Percentiles rank a stretch among this genome's conserved stretches.
phyloP scores from a whole-genome alignment of 2,329 filamentous ascomycete species.

The Fusarium compactum region DNA sequence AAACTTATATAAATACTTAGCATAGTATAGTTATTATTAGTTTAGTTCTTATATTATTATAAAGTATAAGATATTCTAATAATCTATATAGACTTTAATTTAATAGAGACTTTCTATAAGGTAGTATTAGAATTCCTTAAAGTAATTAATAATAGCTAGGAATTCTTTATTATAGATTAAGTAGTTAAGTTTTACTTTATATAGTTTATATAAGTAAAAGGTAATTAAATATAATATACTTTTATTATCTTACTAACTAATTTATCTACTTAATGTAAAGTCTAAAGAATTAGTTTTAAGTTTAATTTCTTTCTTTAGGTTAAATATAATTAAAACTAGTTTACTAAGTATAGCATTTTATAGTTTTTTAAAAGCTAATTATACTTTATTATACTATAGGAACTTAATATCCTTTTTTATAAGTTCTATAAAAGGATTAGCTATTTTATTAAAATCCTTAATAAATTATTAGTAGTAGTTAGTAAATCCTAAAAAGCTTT shows the following conservation, averaged over 20 bases:
- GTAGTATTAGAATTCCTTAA: background rate
- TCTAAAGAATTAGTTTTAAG: background rate
- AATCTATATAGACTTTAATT: background rate
- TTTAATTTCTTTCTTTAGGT: background rate
- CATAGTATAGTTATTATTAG: background rate
- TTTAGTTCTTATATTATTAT: background rate
- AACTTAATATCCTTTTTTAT: background rate
- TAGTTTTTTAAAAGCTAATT: background rate
- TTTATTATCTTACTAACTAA: background rate
- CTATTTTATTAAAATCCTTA: conserved; percentile 19
- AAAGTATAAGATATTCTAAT: background rate
- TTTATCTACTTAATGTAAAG: background rate
- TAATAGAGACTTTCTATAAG: background rate
- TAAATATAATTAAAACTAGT: background rate
- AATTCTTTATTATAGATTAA: background rate
- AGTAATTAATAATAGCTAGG: background rate
- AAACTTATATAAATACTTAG: background rate
- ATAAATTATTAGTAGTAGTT: conserved; percentile 10
- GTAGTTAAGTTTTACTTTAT: background rate
- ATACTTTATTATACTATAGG: too few species aligned
- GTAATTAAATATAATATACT: background rate
- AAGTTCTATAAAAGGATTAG: background rate
- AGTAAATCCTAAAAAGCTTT: conserved; percentile 30
- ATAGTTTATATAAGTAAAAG: background rate
- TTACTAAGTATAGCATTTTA: background rate